Conservation (phyloP, 352 stramenopile genomes). For the Thraustotheca clavata region DNA sequence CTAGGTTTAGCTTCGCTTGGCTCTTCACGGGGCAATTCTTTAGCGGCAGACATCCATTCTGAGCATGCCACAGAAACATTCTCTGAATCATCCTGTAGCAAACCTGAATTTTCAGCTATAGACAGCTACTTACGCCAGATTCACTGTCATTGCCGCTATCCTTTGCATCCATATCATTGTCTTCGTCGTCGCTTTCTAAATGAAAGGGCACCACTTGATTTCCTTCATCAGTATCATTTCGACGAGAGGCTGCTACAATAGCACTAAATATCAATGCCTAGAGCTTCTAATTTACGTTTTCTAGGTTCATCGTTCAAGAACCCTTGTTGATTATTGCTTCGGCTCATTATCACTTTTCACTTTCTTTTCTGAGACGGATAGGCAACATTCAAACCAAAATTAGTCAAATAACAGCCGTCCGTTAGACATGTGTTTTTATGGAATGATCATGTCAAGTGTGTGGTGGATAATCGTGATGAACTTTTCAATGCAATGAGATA, state of each 20-base stretch:
- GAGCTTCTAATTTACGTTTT: no score
- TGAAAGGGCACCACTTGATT: slow-evolving; percentile 59
- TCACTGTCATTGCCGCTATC: slow-evolving; percentile 25
- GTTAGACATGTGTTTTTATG: not conserved
- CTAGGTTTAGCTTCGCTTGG: not conserved
- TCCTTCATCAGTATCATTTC: slow-evolving; percentile 27
- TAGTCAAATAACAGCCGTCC: not conserved
- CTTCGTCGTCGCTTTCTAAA: slow-evolving; percentile 24
- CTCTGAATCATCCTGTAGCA: slow-evolving; percentile 14
- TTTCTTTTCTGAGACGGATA: no score
- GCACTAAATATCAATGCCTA: no score
- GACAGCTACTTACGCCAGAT: slow-evolving; percentile 19
- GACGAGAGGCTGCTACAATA: no score
- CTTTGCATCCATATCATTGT: slow-evolving; percentile 30
- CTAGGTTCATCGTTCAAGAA: not conserved
- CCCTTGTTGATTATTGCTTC: not conserved
- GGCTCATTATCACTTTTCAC: no score
- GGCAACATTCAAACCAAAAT: not conserved
- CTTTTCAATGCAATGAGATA: no score
- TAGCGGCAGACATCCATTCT: slow-evolving; percentile 13
- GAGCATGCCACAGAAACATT: slow-evolving; percentile 20
- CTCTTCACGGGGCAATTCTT: slow-evolving; percentile 6
- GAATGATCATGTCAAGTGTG: no score
- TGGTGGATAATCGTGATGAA: no score
- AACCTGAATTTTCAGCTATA: not conserved